Percentiles rank a stretch among this genome's conserved stretches.
Evolutionary conservation across 441 rosid species (phyloP).

Genomic region (Breynia disticha): DNA sequence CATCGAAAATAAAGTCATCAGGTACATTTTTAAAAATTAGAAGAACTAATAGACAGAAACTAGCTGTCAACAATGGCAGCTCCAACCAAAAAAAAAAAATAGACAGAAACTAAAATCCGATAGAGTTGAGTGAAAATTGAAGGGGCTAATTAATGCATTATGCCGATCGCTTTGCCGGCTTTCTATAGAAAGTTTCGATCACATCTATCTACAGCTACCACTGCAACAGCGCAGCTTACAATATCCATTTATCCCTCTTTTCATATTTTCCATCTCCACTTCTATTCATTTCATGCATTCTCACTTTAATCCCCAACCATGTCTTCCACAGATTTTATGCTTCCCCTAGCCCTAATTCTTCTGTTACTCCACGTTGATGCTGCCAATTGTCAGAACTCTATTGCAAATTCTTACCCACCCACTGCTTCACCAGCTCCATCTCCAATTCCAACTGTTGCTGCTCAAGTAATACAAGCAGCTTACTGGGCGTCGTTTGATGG

Average conservation of each 20-base stretch:
- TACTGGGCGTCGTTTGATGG: constrained; percentile 33
- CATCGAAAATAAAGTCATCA: too few species aligned
- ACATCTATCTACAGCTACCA: not conserved
- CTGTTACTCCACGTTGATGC: not conserved
- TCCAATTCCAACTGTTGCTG: not conserved
- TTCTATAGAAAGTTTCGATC: too few species aligned
- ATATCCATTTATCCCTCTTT: not conserved
- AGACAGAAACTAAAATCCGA: too few species aligned
- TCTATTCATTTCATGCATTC: not conserved
- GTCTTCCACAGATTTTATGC: constrained; percentile 2
- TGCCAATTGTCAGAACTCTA: not conserved
- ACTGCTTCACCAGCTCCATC: constrained; percentile 7
- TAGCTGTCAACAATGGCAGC: too few species aligned
- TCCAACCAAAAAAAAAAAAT: too few species aligned
- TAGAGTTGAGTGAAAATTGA: too few species aligned
- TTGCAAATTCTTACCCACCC: not conserved
- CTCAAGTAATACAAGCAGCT: constrained; percentile 30
- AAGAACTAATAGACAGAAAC: too few species aligned
- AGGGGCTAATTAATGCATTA: too few species aligned
- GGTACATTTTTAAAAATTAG: too few species aligned
- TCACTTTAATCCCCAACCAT: constrained; percentile 1
- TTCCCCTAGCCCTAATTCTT: constrained; percentile 3
- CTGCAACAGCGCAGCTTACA: not conserved
- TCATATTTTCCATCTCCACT: not conserved
- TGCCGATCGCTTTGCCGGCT: too few species aligned